A percentile compares a stretch with the other conserved stretches of the same genome.
These are phyloP conservation scores for Sugiyamaella floridensis DNA, from an alignment of 805 yeast species.

Conservation along the genomic window DNA sequence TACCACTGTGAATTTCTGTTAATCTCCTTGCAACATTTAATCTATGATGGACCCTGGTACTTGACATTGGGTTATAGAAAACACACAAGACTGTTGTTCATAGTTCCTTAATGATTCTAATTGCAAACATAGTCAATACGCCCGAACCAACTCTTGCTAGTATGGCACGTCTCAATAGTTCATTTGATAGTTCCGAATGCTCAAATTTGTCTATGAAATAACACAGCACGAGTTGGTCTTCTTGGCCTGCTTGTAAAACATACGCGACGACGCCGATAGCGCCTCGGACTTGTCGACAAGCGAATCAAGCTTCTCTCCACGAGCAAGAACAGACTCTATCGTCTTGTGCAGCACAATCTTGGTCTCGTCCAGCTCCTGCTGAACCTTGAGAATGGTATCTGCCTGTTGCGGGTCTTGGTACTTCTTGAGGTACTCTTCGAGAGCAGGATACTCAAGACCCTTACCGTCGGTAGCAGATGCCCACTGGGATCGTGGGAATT, in stretches of 20 bases:
- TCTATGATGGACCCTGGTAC: too few relatives aligned
- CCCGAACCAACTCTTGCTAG: not conserved
- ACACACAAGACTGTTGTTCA: too few relatives aligned
- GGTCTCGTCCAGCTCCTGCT: slow-evolving; percentile 95
- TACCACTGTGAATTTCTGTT: not conserved
- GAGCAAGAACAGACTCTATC: slow-evolving; percentile 84
- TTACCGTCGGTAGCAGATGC: slow-evolving; percentile 35
- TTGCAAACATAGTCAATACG: not conserved
- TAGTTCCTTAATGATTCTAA: not conserved
- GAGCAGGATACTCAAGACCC: slow-evolving; percentile 46
- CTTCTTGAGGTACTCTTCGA: slow-evolving; percentile 64
- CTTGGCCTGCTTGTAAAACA: slow-evolving; percentile 96
- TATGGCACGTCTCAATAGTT: not conserved
- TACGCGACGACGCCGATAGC: slow-evolving; percentile 75
- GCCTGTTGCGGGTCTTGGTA: slow-evolving; percentile 98
- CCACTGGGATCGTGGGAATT: slow-evolving; percentile 76
- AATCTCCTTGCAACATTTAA: too few relatives aligned
- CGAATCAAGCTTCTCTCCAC: slow-evolving; percentile 94
- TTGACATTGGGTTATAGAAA: too few relatives aligned
- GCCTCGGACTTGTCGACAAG: slow-evolving; percentile 95
- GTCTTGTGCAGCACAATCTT: slow-evolving; percentile 94
- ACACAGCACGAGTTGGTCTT: slow-evolving; percentile 87
- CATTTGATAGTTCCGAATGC: not conserved
- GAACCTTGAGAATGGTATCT: slow-evolving; percentile 93
- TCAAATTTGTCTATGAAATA: slow-evolving; percentile 39